Conservation (phyloP, 2,329 filamentous ascomycete species). For the Trichophyton schoenleinii region DNA sequence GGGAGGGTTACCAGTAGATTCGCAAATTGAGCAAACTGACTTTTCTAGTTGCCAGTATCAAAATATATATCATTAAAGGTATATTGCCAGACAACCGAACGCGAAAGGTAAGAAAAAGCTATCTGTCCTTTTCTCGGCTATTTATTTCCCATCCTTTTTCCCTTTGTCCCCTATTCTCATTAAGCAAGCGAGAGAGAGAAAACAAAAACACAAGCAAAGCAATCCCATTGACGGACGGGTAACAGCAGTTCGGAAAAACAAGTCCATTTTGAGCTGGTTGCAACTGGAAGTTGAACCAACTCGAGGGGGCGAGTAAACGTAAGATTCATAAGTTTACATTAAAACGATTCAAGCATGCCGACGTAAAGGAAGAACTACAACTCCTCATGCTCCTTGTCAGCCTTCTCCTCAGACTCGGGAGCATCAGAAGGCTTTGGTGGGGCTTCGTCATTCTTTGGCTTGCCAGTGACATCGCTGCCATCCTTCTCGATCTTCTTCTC, state of each 20-base stretch:
- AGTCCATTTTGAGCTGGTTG: background rate
- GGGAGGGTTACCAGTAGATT: too few relatives aligned
- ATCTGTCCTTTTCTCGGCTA: background rate
- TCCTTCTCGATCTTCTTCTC: slow-evolving; percentile 45
- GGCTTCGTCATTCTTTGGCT: slow-evolving; percentile 11
- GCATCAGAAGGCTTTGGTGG: slow-evolving; percentile 13
- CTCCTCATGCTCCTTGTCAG: slow-evolving; percentile 25
- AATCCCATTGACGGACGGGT: too few relatives aligned
- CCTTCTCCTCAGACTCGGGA: slow-evolving; percentile 14
- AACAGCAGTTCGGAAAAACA: too few relatives aligned
- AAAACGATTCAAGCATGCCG: background rate
- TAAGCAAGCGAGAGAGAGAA: background rate
- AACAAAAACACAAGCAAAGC: background rate
- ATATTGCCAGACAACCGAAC: background rate
- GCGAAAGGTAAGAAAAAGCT: background rate
- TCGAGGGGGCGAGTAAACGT: background rate
- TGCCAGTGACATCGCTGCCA: slow-evolving; percentile 20
- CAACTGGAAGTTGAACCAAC: background rate
- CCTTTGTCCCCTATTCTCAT: background rate
- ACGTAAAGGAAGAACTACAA: slow-evolving; percentile 19
- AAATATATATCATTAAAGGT: background rate
- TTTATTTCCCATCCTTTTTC: too few relatives aligned
- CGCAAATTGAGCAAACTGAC: too few relatives aligned
- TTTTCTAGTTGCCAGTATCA: too few relatives aligned
- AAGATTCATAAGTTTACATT: background rate